Evolutionary conservation across 257 asterid species (phyloP).

Genomic region (Forsythia suspensa): DNA sequence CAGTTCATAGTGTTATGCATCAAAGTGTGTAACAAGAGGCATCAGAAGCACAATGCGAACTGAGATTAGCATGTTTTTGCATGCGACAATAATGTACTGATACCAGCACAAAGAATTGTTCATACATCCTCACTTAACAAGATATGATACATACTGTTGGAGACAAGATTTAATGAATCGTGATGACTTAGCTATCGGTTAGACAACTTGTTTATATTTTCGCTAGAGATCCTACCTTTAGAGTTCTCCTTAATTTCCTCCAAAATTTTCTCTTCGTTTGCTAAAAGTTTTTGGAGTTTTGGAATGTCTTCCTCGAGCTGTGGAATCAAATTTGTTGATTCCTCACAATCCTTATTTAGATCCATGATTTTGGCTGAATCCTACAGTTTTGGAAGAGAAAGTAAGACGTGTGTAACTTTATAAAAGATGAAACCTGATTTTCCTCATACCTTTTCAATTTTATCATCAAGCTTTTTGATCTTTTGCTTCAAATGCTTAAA

Average conservation of each 20-base stretch:
- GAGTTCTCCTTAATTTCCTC: constrained; percentile 79
- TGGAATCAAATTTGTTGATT: constrained; percentile 75
- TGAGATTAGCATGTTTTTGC: background rate
- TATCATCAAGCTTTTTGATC: constrained; percentile 78
- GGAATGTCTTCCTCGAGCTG: constrained; percentile 75
- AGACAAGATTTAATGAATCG: background rate
- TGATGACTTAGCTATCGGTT: background rate
- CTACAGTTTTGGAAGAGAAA: constrained; percentile 33
- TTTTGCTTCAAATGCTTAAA: constrained; percentile 80
- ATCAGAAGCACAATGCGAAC: background rate
- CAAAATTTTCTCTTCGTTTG: constrained; percentile 70
- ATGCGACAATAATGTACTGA: background rate
- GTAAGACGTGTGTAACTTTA: background rate
- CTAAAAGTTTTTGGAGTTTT: constrained; percentile 59
- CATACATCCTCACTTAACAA: background rate
- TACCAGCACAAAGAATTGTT: background rate
- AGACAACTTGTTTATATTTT: background rate
- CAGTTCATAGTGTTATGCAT: background rate
- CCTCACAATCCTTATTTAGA: constrained; percentile 70
- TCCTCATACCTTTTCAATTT: constrained; percentile 74
- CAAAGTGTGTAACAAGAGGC: background rate
- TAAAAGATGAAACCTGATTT: background rate
- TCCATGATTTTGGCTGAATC: constrained; percentile 68
- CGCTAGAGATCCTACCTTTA: constrained; percentile 48
- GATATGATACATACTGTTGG: background rate